These are phyloP conservation scores for Pseudonitzschia multistriata DNA, from an alignment of 108 stramenopile genomes.

Conservation along the genomic window DNA sequence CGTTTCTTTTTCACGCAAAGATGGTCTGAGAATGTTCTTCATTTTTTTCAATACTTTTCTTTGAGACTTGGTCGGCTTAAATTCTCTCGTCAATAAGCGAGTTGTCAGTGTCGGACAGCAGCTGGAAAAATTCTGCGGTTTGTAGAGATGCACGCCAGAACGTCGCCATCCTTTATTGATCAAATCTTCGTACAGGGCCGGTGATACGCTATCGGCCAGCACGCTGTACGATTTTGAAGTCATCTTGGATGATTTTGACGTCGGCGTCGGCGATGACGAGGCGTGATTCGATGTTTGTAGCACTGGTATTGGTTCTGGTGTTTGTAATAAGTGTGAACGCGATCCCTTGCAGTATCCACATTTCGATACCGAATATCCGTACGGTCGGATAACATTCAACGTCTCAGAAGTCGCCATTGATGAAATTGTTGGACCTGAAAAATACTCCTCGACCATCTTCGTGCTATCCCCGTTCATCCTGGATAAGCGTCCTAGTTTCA, in stretches of 20 bases:
- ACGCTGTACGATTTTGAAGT: slow-evolving; percentile 68
- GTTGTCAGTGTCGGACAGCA: slow-evolving; percentile 85
- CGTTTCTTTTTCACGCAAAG: background rate
- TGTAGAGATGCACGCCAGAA: slow-evolving; percentile 77
- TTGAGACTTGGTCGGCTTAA: slow-evolving; percentile 62
- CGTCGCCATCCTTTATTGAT: slow-evolving; percentile 82
- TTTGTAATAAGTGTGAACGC: slow-evolving; percentile 21
- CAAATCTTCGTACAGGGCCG: slow-evolving; percentile 56
- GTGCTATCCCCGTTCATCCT: background rate
- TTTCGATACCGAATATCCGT: slow-evolving; percentile 49
- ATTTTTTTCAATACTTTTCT: slow-evolving; percentile 49
- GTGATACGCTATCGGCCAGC: slow-evolving; percentile 47
- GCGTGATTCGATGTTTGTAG: background rate
- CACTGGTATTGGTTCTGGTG: slow-evolving; percentile 30
- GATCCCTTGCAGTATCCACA: slow-evolving; percentile 80
- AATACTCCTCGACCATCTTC: background rate
- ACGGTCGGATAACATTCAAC: slow-evolving; percentile 43
- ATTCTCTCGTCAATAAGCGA: slow-evolving; percentile 59
- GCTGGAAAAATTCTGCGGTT: slow-evolving; percentile 71
- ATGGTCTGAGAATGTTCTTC: slow-evolving; percentile 6
- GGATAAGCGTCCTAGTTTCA: no score
- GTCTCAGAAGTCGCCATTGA: background rate
- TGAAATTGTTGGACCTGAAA: background rate
- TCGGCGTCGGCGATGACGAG: slow-evolving; percentile 10
- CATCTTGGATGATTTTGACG: slow-evolving; percentile 19